phyloP scores from a whole-genome alignment of 2,329 filamentous ascomycete genomes.

The Cercospora sojina region DNA sequence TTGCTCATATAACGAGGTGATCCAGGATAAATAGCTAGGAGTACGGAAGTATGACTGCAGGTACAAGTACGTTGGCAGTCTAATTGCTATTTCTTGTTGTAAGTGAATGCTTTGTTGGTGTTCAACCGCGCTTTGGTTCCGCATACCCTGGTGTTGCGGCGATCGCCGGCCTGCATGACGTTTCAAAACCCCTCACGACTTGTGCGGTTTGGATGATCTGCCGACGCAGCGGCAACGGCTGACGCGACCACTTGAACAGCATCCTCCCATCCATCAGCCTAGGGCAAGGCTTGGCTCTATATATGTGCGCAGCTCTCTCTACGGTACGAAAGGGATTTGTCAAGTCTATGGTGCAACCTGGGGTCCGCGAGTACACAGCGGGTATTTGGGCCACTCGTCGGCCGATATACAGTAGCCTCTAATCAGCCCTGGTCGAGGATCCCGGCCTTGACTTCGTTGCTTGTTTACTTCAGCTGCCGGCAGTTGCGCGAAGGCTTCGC shows the following conservation, averaged over 20 bases:
- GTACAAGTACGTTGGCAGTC: background rate
- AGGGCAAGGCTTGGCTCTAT: background rate
- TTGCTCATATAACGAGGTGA: background rate
- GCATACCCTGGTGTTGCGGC: background rate
- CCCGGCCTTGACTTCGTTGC: background rate
- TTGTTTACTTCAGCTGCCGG: background rate
- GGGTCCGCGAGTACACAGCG: background rate
- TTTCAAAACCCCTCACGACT: constrained; percentile 1
- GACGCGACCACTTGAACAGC: no score
- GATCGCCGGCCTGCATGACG: constrained; percentile 1
- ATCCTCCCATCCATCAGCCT: background rate
- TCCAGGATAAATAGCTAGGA: background rate
- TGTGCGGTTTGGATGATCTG: background rate
- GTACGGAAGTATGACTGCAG: background rate
- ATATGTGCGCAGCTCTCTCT: background rate
- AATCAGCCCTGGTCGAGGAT: background rate
- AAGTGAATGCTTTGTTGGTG: background rate
- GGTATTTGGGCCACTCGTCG: background rate
- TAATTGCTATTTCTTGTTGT: background rate
- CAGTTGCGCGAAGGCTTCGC: background rate
- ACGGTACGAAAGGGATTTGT: background rate
- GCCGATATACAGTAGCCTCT: background rate
- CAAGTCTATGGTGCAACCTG: background rate
- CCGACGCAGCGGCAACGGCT: no score
- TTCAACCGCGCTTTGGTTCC: background rate